phyloP scores from a whole-genome alignment of 2,329 filamentous ascomycete genomes.

The Endoconidiophora polonica region DNA sequence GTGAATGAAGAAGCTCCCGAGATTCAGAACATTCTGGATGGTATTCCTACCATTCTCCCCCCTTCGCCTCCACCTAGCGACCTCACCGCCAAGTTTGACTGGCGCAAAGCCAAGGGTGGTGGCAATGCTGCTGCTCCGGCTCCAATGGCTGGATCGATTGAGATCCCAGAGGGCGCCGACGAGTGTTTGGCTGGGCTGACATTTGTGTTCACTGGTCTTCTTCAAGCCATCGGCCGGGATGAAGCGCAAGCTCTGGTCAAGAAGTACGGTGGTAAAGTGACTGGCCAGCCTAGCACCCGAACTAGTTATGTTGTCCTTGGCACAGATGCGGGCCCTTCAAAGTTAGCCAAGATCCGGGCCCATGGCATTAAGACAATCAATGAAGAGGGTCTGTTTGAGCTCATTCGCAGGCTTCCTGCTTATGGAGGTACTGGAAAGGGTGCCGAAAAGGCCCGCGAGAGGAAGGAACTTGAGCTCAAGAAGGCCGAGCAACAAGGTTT shows the following conservation, averaged over 20 bases:
- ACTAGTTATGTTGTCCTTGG: constrained; percentile 90
- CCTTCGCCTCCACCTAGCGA: constrained; percentile 68
- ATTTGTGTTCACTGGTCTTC: constrained; percentile 88
- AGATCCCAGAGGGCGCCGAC: constrained; percentile 67
- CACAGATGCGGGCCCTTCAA: constrained; percentile 80
- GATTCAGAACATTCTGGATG: constrained; percentile 65
- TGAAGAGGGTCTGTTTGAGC: constrained; percentile 75
- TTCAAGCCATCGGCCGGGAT: constrained; percentile 65
- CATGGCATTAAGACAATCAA: constrained; percentile 80
- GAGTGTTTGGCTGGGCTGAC: constrained; percentile 80
- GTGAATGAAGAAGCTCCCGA: constrained; percentile 53
- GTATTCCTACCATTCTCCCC: constrained; percentile 64
- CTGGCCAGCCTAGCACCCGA: constrained; percentile 69
- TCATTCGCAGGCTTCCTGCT: constrained; percentile 66
- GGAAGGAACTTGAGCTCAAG: constrained; percentile 68
- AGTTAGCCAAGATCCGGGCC: constrained; percentile 69
- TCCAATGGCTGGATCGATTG: constrained; percentile 43
- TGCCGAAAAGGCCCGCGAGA: constrained; percentile 69
- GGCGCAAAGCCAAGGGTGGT: constrained; percentile 42
- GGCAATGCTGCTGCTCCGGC: constrained; percentile 45
- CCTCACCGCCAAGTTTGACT: constrained; percentile 64
- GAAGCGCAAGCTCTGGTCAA: constrained; percentile 80
- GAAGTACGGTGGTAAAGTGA: constrained; percentile 84
- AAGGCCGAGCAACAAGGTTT: constrained; percentile 65
- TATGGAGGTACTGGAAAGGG: constrained; percentile 79